Conservation (phyloP, 305 asterid genomes). For the Striga hermonthica region DNA sequence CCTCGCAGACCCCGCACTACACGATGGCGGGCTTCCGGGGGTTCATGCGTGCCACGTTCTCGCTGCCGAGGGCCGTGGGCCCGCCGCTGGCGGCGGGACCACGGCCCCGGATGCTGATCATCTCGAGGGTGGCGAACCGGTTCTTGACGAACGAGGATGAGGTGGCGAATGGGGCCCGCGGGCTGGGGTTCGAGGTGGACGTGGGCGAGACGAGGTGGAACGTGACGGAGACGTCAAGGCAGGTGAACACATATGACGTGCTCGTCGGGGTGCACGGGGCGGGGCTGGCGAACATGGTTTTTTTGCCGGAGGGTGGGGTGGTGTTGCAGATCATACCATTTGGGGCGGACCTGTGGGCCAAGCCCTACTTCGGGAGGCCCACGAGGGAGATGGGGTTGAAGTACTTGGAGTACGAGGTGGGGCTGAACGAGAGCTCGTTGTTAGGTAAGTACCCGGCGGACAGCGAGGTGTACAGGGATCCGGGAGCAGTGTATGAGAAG, state of each 20-base stretch:
- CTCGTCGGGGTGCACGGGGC: conserved; percentile 68
- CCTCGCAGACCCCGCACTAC: conserved; percentile 26
- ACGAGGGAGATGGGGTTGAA: conserved; percentile 48
- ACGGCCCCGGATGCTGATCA: conserved; percentile 32
- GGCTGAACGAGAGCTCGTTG: conserved; percentile 51
- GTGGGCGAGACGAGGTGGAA: conserved; percentile 33
- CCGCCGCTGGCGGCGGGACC: background rate
- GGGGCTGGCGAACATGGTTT: conserved; percentile 64
- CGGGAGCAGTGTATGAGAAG: conserved; percentile 25
- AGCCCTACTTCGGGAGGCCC: conserved; percentile 34
- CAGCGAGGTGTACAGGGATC: conserved; percentile 38
- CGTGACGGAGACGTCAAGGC: conserved; percentile 18
- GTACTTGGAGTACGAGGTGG: conserved; percentile 46
- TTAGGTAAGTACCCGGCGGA: conserved; percentile 36
- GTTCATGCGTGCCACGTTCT: conserved; percentile 39
- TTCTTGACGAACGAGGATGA: conserved; percentile 35
- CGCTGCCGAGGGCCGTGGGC: conserved; percentile 25
- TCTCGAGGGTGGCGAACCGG: conserved; percentile 45
- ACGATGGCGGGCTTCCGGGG: conserved; percentile 41
- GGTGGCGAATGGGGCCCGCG: conserved; percentile 33
- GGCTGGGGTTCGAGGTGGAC: conserved; percentile 41
- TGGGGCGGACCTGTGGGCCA: conserved; percentile 44
- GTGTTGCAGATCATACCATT: conserved; percentile 52
- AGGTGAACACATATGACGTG: conserved; percentile 51
- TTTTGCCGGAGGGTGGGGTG: conserved; percentile 48